A percentile compares a stretch with the other conserved stretches of the same genome.
phyloP scores from a whole-genome alignment of 495 filamentous ascomycete species.

The Hyaloscypha hepaticicola region DNA sequence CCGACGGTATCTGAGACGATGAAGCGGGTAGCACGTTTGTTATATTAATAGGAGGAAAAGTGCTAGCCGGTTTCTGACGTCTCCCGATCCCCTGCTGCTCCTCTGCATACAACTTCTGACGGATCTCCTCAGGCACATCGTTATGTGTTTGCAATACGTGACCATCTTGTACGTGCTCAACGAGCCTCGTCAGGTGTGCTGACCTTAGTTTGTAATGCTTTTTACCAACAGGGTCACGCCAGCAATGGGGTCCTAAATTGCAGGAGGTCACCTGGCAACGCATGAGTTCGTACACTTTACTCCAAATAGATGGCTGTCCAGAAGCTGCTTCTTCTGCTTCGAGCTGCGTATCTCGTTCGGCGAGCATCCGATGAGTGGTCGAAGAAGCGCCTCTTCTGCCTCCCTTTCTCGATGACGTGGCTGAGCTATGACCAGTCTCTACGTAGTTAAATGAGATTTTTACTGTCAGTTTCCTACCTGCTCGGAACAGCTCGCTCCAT shows the following conservation, averaged over 20 bases:
- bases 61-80: background rate
- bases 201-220: constrained; percentile 17
- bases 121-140: constrained; percentile 10
- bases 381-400: constrained; percentile 8
- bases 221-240: constrained; percentile 22
- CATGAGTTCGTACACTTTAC: constrained; percentile 11
- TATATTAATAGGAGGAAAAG: constrained; percentile 17
- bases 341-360: constrained; percentile 2
- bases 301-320: constrained; percentile 13
- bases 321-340: constrained; percentile 7
- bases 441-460: constrained; percentile 15
- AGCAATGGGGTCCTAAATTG: constrained; percentile 20
- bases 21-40: constrained; percentile 9
- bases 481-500: constrained; percentile 16
- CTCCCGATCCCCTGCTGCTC: constrained; percentile 7
- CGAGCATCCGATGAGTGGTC: background rate
- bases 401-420: background rate
- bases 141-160: constrained; percentile 13
- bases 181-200: constrained; percentile 15
- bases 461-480: constrained; percentile 12
- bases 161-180: constrained; percentile 15
- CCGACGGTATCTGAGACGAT: no score
- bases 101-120: constrained; percentile 13
- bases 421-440: background rate
- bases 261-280: constrained; percentile 16